A percentile compares a stretch with the other conserved stretches of the same genome.
These are phyloP conservation scores for Chenopodium album DNA, from an alignment of 148 eudicot genomes.

Conservation along the genomic window DNA sequence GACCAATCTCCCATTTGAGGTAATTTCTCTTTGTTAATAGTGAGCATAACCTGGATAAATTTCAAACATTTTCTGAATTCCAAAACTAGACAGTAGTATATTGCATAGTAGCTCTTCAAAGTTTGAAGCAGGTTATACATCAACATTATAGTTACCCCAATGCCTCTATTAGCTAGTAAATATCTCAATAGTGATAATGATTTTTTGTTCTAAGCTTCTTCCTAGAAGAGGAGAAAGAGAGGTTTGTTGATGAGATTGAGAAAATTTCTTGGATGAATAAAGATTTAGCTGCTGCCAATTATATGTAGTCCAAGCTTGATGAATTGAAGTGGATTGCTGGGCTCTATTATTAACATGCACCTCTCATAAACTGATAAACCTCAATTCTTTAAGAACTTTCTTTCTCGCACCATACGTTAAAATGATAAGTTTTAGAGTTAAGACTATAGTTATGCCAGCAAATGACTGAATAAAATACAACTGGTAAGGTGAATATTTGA, in stretches of 20 bases:
- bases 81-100: not conserved
- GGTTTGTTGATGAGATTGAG: not conserved
- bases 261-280: not conserved
- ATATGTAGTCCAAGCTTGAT: not conserved
- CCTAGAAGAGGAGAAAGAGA: not conserved
- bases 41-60: not conserved
- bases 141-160: not conserved
- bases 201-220: not conserved
- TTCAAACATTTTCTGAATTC: not conserved
- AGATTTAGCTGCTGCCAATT: not conserved
- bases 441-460: not conserved
- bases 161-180: not conserved
- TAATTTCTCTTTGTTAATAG: slow-evolving; percentile 10
- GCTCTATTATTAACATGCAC: not conserved
- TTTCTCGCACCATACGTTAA: not conserved
- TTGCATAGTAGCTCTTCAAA: not conserved
- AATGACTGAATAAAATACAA: not conserved
- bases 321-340: not conserved
- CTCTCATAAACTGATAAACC: not conserved
- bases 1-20: slow-evolving; percentile 42
- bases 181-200: no score
- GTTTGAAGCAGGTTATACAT: not conserved
- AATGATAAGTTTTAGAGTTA: not conserved
- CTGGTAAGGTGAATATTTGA: not conserved
- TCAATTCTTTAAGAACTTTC: not conserved